A percentile compares a stretch with the other conserved stretches of the same genome.
These are phyloP conservation scores for Camelina hispida DNA, from an alignment of 345 rosid genomes.

Conservation along the genomic window DNA sequence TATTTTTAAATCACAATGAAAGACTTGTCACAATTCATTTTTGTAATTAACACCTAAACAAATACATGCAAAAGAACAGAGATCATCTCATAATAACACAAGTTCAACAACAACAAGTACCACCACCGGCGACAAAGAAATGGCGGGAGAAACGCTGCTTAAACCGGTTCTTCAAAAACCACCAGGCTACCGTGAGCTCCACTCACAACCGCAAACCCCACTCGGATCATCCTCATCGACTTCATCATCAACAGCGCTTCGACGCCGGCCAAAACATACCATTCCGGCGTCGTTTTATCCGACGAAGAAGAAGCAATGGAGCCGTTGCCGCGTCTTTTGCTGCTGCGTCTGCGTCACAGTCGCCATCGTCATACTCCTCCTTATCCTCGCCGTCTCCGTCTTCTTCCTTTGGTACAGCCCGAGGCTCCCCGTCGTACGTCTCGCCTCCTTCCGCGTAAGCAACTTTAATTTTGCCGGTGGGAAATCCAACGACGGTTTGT, in stretches of 20 bases:
- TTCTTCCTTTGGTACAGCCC: constrained; percentile 80
- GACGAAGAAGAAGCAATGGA: constrained; percentile 47
- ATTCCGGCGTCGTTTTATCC: constrained; percentile 60
- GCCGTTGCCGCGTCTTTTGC: constrained; percentile 58
- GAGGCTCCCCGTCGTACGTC: constrained; percentile 65
- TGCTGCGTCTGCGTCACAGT: constrained; percentile 51
- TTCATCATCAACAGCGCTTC: constrained; percentile 36
- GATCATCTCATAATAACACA: constrained; percentile 5
- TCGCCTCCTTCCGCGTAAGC: constrained; percentile 58
- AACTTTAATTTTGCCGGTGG: constrained; percentile 49
- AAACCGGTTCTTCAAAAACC: constrained; percentile 74
- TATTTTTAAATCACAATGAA: neutral
- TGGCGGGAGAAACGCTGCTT: constrained; percentile 47
- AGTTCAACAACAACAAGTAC: neutral
- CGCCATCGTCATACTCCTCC: constrained; percentile 45
- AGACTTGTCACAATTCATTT: constrained; percentile 16
- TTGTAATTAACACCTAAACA: neutral
- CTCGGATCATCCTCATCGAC: constrained; percentile 23
- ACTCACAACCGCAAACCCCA: constrained; percentile 29
- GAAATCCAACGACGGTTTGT: constrained; percentile 51
- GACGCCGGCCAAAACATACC: constrained; percentile 41
- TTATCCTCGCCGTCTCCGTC: constrained; percentile 43
- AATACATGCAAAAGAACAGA: constrained; percentile 16
- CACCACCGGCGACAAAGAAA: constrained; percentile 35
- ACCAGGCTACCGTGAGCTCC: constrained; percentile 71